Evolutionary conservation across 1,284 basidiomycete genomes (phyloP).

Genomic region (Schizophyllum commune): DNA sequence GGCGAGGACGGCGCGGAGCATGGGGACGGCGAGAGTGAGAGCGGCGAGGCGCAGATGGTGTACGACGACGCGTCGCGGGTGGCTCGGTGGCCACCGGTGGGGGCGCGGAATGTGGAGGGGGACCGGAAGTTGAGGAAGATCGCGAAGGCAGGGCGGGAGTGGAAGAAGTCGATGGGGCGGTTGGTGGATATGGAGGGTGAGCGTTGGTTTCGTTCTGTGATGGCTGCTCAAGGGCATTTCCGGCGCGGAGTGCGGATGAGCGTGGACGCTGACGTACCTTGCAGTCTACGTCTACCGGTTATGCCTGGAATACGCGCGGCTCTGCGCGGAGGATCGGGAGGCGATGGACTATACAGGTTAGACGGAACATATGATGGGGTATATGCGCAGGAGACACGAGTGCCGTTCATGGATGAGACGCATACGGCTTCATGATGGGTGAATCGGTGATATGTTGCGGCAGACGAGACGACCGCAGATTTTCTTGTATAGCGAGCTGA

Average conservation of each 20-base stretch:
- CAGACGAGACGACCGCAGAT: too few relatives aligned
- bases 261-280: conserved; percentile 8
- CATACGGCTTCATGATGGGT: too few relatives aligned
- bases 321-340: conserved; percentile 80
- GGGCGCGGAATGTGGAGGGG: conserved; percentile 52
- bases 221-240: too few relatives aligned
- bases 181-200: conserved; percentile 86
- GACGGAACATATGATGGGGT: neutral
- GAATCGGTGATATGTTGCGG: too few relatives aligned
- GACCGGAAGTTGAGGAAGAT: conserved; percentile 58
- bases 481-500: too few relatives aligned
- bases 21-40: neutral
- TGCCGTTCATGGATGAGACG: too few relatives aligned
- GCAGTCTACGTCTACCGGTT: conserved; percentile 82
- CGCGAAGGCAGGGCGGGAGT: conserved; percentile 81
- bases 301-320: conserved; percentile 81
- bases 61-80: neutral
- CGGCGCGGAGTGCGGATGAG: conserved; percentile 10
- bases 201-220: conserved; percentile 18
- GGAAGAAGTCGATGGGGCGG: conserved; percentile 78
- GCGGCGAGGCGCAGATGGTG: neutral
- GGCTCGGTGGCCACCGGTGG: conserved; percentile 34
- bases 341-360: conserved; percentile 41
- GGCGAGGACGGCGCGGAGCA: neutral
- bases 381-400: too few relatives aligned